Evolutionary conservation across 148 eudicot species (phyloP).

Genomic region (Rheum nobile): DNA sequence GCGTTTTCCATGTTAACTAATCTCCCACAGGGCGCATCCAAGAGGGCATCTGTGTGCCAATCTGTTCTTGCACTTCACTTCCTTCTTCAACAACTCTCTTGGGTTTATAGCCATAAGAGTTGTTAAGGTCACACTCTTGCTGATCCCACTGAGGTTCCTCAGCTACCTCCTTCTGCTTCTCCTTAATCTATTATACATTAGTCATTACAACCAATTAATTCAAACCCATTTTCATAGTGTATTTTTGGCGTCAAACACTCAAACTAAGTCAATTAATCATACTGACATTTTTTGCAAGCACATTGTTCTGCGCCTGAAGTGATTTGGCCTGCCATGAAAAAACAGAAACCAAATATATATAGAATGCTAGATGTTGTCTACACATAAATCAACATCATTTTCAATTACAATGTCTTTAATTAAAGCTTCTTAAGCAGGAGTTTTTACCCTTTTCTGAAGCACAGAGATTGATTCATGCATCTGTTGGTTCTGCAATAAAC

Average conservation of each 20-base stretch:
- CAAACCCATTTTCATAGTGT: not conserved
- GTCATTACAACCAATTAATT: not conserved
- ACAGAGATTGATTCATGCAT: slow-evolving; percentile 37
- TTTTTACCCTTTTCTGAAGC: slow-evolving; percentile 35
- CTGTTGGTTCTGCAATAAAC: slow-evolving; percentile 32
- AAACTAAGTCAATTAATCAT: not conserved
- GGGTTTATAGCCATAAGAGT: not conserved
- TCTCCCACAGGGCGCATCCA: not conserved
- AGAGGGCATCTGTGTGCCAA: not conserved
- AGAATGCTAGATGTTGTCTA: not conserved
- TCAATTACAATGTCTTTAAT: not conserved
- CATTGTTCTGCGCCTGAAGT: slow-evolving; percentile 48
- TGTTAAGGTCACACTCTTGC: not conserved
- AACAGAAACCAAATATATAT: not conserved
- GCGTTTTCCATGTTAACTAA: not conserved
- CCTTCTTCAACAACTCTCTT: not conserved
- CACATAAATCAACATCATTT: not conserved
- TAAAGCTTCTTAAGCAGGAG: not conserved
- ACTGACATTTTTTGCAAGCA: slow-evolving; percentile 51
- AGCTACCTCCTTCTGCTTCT: not conserved
- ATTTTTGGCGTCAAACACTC: not conserved
- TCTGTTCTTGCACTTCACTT: not conserved
- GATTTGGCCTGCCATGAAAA: slow-evolving; percentile 52
- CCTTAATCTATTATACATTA: not conserved
- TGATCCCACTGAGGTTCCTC: not conserved